Evolutionary conservation across 129 eudicot species (phyloP).

Genomic region (Centaurea solstitialis): DNA sequence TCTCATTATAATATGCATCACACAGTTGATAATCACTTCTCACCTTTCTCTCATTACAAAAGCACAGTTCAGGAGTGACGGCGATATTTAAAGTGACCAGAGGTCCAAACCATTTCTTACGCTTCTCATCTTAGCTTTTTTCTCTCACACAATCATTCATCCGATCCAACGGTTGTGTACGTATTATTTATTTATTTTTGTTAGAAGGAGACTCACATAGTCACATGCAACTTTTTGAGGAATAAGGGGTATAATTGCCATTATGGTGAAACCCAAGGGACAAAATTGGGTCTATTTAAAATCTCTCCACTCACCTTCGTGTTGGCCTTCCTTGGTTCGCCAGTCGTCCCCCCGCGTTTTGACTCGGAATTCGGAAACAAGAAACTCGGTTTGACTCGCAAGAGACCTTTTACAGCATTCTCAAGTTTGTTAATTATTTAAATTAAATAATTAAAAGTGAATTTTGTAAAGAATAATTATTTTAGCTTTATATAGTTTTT

Average conservation of each 20-base stretch:
- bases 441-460: too few relatives aligned
- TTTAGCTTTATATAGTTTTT: too few relatives aligned
- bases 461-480: too few relatives aligned
- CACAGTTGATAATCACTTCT: too few relatives aligned
- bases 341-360: conserved; percentile 28
- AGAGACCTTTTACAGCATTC: neutral
- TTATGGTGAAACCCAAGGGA: conserved; percentile 13
- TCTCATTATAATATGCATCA: too few relatives aligned
- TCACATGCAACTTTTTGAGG: conserved; percentile 21
- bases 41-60: too few relatives aligned
- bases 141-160: too few relatives aligned
- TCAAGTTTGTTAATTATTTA: too few relatives aligned
- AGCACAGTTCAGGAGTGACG: too few relatives aligned
- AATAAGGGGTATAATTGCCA: conserved; percentile 12
- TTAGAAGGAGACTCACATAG: conserved; percentile 15
- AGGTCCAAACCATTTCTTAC: too few relatives aligned
- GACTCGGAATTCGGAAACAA: conserved; percentile 33
- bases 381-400: conserved; percentile 40
- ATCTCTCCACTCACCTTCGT: conserved; percentile 22
- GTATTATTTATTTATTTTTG: neutral
- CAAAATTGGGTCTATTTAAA: conserved; percentile 4
- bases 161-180: neutral
- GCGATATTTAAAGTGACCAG: too few relatives aligned
- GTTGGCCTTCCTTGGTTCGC: neutral
- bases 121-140: too few relatives aligned